These are phyloP conservation scores for Anthracocystis panici-leucophaei DNA, from an alignment of 1,284 basidiomycete species.

Conservation along the genomic window DNA sequence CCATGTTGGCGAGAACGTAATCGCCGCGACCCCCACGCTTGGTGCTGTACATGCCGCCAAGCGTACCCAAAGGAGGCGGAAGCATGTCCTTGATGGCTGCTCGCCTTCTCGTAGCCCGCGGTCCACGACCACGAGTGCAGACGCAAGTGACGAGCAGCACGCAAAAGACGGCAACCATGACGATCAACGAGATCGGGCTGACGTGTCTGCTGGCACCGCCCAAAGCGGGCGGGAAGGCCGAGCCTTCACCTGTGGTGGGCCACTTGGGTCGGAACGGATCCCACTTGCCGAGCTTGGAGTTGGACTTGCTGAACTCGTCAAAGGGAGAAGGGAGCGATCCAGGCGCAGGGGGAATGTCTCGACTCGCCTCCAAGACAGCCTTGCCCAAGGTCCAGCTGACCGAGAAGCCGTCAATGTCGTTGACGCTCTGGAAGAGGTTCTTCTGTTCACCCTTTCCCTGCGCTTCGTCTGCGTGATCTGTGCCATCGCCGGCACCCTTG, in stretches of 20 bases:
- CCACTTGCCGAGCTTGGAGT: constrained; percentile 46
- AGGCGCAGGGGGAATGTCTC: constrained; percentile 56
- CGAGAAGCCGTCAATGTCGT: constrained; percentile 88
- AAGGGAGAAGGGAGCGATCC: constrained; percentile 47
- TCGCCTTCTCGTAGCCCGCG: constrained; percentile 45
- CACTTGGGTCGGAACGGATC: constrained; percentile 44
- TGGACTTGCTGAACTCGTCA: constrained; percentile 42
- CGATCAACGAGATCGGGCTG: constrained; percentile 36
- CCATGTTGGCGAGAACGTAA: constrained; percentile 64
- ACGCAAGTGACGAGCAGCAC: constrained; percentile 46
- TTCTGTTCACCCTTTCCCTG: constrained; percentile 61
- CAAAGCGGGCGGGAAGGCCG: constrained; percentile 44
- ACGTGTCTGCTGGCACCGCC: constrained; percentile 28
- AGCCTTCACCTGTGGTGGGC: constrained; percentile 50
- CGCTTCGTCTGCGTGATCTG: constrained; percentile 58
- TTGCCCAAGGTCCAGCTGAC: constrained; percentile 98
- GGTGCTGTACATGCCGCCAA: constrained; percentile 43
- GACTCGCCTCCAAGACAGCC: constrained; percentile 95
- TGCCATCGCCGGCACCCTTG: constrained; percentile 58
- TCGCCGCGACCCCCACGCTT: constrained; percentile 52
- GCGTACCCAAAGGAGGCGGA: constrained; percentile 52
- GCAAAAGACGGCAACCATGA: constrained; percentile 45
- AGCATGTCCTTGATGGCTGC: constrained; percentile 53
- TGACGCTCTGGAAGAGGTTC: constrained; percentile 85
- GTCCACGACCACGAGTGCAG: constrained; percentile 51